phyloP scores from a whole-genome alignment of 345 rosid species.

The Diplotaxis tenuifolia region DNA sequence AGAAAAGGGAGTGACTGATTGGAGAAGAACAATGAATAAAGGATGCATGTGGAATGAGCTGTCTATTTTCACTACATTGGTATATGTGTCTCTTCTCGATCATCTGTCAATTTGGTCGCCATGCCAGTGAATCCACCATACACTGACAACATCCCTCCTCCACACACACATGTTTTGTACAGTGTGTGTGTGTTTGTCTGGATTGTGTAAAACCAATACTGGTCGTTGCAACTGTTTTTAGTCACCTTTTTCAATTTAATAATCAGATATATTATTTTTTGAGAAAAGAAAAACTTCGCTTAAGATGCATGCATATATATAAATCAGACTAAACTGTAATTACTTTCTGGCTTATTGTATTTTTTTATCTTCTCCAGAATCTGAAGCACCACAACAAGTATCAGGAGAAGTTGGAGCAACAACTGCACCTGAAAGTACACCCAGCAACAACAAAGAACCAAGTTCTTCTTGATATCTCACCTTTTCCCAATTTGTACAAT shows the following conservation, averaged over 20 bases:
- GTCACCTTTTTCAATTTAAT: slow-evolving; percentile 25
- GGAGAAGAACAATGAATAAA: slow-evolving; percentile 11
- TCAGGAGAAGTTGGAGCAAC: slow-evolving; percentile 42
- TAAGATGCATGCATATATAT: neutral
- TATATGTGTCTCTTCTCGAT: slow-evolving; percentile 29
- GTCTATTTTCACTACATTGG: slow-evolving; percentile 40
- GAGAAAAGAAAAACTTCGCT: neutral
- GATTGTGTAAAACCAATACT: neutral
- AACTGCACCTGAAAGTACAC: slow-evolving; percentile 46
- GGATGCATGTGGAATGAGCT: slow-evolving; percentile 69
- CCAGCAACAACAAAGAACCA: slow-evolving; percentile 36
- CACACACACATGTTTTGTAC: slow-evolving; percentile 3
- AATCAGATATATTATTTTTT: neutral
- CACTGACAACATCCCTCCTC: slow-evolving; percentile 23
- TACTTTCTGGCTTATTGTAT: neutral
- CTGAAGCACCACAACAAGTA: slow-evolving; percentile 45
- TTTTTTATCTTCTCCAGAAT: slow-evolving; percentile 36
- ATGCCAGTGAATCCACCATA: slow-evolving; percentile 36
- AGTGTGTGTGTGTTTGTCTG: neutral
- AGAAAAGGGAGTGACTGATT: neutral
- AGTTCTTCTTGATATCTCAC: slow-evolving; percentile 28
- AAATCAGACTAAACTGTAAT: slow-evolving; percentile 17
- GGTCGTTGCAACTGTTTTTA: slow-evolving; percentile 37
- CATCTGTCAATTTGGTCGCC: slow-evolving; percentile 36
- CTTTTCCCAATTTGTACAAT: slow-evolving; percentile 45